phyloP scores from a whole-genome alignment of 2,329 filamentous ascomycete genomes.

The Fusarium robinianum region DNA sequence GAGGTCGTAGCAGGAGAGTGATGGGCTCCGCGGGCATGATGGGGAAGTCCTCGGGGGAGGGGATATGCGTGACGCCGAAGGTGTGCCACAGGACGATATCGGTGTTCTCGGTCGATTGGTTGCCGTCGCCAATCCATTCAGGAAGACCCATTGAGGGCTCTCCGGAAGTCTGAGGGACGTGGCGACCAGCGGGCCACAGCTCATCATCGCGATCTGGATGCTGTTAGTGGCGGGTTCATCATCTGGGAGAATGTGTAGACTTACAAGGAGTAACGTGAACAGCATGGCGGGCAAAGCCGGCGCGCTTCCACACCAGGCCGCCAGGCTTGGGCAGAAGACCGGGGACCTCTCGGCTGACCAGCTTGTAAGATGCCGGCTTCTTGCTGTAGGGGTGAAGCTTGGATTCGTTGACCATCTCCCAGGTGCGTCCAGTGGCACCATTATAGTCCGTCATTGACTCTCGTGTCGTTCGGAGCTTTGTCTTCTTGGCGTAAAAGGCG shows the following conservation, averaged over 20 bases:
- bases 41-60: constrained; percentile 86
- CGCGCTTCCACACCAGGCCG: constrained; percentile 85
- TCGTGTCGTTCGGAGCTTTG: constrained; percentile 71
- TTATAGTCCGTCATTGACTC: constrained; percentile 80
- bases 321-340: constrained; percentile 77
- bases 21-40: constrained; percentile 90
- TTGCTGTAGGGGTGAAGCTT: constrained; percentile 84
- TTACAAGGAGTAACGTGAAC: constrained; percentile 89
- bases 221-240: neutral
- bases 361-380: constrained; percentile 85
- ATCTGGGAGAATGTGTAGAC: constrained; percentile 29
- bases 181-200: constrained; percentile 82
- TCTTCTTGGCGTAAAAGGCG: constrained; percentile 85
- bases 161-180: constrained; percentile 86
- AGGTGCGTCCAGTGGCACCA: constrained; percentile 76
- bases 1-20: constrained; percentile 74
- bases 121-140: constrained; percentile 75
- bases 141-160: constrained; percentile 74
- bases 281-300: constrained; percentile 83
- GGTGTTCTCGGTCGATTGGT: constrained; percentile 73
- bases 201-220: constrained; percentile 73
- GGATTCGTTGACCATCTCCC: constrained; percentile 87
- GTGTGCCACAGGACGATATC: constrained; percentile 94
- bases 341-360: constrained; percentile 85
- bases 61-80: constrained; percentile 89